Conservation (phyloP, 495 filamentous ascomycete species). For the Pyronema omphalodes region DNA sequence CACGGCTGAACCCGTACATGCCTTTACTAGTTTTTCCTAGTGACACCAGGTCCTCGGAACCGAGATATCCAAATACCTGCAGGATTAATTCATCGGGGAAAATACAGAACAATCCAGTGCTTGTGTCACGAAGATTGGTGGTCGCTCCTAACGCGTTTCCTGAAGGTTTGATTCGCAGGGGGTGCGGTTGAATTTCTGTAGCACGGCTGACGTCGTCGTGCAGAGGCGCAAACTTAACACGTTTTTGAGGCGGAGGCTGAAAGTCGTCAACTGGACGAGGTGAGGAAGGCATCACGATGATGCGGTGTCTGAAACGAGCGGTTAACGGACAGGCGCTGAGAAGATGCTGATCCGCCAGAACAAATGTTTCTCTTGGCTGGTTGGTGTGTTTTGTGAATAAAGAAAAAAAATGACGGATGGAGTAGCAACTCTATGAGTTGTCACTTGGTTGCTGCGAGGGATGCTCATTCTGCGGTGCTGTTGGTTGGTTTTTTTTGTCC, state of each 20-base stretch:
- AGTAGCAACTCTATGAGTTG: too few relatives aligned
- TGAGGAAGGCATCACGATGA: too few relatives aligned
- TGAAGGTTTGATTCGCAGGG: slow-evolving; percentile 66
- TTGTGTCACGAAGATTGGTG: slow-evolving; percentile 43
- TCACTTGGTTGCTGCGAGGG: too few relatives aligned
- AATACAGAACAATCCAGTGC: slow-evolving; percentile 40
- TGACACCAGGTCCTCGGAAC: slow-evolving; percentile 39
- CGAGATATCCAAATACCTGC: slow-evolving; percentile 55
- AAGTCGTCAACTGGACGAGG: not conserved
- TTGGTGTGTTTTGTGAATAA: too few relatives aligned
- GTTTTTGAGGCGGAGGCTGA: not conserved
- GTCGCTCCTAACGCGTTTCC: slow-evolving; percentile 63
- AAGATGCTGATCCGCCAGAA: too few relatives aligned
- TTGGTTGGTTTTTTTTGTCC: too few relatives aligned
- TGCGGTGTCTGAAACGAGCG: too few relatives aligned
- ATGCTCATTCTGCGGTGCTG: too few relatives aligned
- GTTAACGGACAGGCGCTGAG: too few relatives aligned
- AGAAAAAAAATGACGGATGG: too few relatives aligned
- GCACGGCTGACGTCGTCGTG: slow-evolving; percentile 2
- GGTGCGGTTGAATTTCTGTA: slow-evolving; percentile 51
- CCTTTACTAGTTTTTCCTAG: slow-evolving; percentile 76
- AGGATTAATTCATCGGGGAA: slow-evolving; percentile 72
- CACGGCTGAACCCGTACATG: slow-evolving; percentile 67
- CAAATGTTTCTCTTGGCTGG: too few relatives aligned
- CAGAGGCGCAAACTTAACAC: not conserved